A percentile compares a stretch with the other conserved stretches of the same genome.
phyloP scores from a whole-genome alignment of 257 asterid species.

The Solanum commersonii region DNA sequence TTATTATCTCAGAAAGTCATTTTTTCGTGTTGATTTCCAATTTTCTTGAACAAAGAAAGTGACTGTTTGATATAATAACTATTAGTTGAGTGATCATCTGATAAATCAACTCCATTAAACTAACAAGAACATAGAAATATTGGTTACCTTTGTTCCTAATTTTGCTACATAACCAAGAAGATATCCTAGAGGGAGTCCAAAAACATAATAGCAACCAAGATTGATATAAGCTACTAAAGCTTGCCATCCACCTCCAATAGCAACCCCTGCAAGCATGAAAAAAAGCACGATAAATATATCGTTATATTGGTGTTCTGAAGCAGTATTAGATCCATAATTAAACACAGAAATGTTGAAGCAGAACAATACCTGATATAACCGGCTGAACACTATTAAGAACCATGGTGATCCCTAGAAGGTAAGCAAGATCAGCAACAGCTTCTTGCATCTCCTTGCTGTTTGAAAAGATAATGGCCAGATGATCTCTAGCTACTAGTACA shows the following conservation, averaged over 20 bases:
- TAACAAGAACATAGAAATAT: not conserved
- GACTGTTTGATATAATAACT: not conserved
- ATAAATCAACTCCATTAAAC: not conserved
- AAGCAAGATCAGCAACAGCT: slow-evolving; percentile 56
- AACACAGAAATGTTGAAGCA: not conserved
- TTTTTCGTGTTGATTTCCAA: not conserved
- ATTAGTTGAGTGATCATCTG: not conserved
- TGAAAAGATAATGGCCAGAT: slow-evolving; percentile 46
- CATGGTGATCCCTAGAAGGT: slow-evolving; percentile 65
- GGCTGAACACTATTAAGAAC: slow-evolving; percentile 77
- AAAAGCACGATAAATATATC: not conserved
- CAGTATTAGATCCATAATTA: not conserved
- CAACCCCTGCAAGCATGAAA: slow-evolving; percentile 43
- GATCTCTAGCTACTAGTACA: slow-evolving; percentile 31
- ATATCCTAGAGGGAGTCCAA: slow-evolving; percentile 63
- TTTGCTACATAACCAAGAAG: slow-evolving; percentile 54
- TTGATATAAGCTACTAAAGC: slow-evolving; percentile 72
- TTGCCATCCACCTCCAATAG: slow-evolving; percentile 88
- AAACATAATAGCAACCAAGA: slow-evolving; percentile 57
- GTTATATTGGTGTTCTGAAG: not conserved
- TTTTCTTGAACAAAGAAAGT: not conserved
- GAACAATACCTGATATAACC: slow-evolving; percentile 49
- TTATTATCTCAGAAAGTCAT: not conserved
- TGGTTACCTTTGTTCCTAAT: slow-evolving; percentile 41
- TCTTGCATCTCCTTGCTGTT: slow-evolving; percentile 48